phyloP scores from a whole-genome alignment of 495 filamentous ascomycete species.

The Neurospora sublineolata region DNA sequence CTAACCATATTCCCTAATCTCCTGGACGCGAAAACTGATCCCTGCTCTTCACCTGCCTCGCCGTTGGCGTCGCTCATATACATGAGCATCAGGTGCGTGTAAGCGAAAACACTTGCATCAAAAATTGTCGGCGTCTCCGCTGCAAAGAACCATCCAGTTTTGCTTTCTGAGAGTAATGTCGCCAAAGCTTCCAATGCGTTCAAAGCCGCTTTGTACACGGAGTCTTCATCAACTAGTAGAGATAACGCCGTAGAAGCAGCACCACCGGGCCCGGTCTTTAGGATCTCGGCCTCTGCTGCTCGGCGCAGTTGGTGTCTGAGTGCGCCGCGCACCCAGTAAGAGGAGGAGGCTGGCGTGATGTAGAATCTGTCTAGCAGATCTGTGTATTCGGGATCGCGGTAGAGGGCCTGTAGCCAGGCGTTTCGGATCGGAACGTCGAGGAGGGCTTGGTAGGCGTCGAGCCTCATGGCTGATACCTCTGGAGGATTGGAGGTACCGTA shows the following conservation, averaged over 20 bases:
- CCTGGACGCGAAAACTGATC: constrained; percentile 20
- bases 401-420: constrained; percentile 78
- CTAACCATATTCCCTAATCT: constrained; percentile 39
- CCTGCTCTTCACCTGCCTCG: constrained; percentile 18
- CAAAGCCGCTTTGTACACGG: constrained; percentile 55
- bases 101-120: constrained; percentile 82
- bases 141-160: constrained; percentile 31
- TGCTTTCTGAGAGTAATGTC: constrained; percentile 48
- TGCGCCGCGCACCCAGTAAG: constrained; percentile 46
- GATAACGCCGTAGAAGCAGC: not conserved
- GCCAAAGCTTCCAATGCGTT: constrained; percentile 68
- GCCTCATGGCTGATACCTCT: constrained; percentile 25
- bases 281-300: constrained; percentile 62
- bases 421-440: constrained; percentile 72
- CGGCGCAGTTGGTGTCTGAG: constrained; percentile 54
- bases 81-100: constrained; percentile 65
- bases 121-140: constrained; percentile 52
- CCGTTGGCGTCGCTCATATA: not conserved
- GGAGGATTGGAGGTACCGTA: constrained; percentile 7
- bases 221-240: constrained; percentile 40
- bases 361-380: constrained; percentile 58
- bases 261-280: constrained; percentile 40
- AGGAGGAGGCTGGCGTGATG: constrained; percentile 50
- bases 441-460: constrained; percentile 71
- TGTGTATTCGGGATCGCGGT: constrained; percentile 54